Percentiles rank a stretch among this genome's conserved stretches.
These are phyloP conservation scores for Acanthamoeba triangularis DNA, from an alignment of 208 protist genomes.

Conservation along the genomic window DNA sequence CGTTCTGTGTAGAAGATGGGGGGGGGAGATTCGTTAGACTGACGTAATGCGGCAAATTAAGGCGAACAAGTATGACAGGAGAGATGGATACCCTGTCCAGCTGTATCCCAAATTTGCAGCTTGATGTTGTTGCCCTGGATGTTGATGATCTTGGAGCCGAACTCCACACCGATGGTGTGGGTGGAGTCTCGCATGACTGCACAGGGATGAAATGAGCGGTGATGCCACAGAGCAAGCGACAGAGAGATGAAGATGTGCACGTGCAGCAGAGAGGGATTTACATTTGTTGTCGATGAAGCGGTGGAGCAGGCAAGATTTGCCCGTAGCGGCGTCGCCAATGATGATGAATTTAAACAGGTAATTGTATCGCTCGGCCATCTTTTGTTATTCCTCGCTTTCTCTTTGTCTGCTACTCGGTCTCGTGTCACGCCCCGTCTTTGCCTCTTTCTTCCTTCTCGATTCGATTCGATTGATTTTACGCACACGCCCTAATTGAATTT, in stretches of 20 bases:
- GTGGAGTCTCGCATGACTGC: conserved; percentile 82
- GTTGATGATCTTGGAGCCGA: conserved; percentile 94
- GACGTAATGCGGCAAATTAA: not conserved
- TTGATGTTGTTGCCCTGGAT: conserved; percentile 94
- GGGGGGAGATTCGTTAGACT: conserved; percentile 4
- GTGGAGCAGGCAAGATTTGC: conserved; percentile 71
- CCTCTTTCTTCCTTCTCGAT: not conserved
- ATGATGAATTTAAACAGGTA: conserved; percentile 78
- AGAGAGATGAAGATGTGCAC: not conserved
- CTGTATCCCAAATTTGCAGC: conserved; percentile 98
- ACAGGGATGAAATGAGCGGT: not conserved
- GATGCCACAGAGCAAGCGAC: not conserved
- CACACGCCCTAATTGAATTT: not conserved
- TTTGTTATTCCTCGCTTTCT: not conserved
- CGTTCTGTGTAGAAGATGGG: not conserved
- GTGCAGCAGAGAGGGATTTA: not conserved
- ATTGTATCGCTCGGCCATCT: conserved; percentile 62
- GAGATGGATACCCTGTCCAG: conserved; percentile 85
- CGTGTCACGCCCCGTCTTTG: not conserved
- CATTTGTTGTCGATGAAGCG: conserved; percentile 78
- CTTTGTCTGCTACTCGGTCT: not conserved
- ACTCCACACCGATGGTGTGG: conserved; percentile 98
- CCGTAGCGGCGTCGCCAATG: conserved; percentile 67
- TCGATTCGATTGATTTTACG: too few relatives aligned
- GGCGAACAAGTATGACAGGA: not conserved